phyloP scores from a whole-genome alignment of 1,139 yeast genomes.

The Zygotorulaspora mrakii region DNA sequence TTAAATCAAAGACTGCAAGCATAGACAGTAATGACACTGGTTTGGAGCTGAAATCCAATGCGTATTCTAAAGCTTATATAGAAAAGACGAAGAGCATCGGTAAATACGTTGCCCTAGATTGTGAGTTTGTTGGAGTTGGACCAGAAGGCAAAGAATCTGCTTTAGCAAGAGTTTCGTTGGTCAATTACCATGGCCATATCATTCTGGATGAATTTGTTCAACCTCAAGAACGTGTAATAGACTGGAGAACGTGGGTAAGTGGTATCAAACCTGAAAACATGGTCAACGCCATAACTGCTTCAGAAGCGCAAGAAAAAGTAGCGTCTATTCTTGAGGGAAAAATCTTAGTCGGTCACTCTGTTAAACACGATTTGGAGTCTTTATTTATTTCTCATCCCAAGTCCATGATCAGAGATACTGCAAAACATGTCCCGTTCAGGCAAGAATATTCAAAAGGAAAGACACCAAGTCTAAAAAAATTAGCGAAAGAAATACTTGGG shows the following conservation, averaged over 20 bases:
- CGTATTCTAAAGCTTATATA: conserved; percentile 12
- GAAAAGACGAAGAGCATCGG: conserved; percentile 48
- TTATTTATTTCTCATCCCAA: conserved; percentile 67
- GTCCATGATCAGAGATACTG: conserved; percentile 66
- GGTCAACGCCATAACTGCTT: conserved; percentile 60
- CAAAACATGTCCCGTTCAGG: conserved; percentile 57
- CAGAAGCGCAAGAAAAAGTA: conserved; percentile 60
- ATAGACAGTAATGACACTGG: conserved; percentile 6
- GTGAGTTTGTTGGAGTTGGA: conserved; percentile 94
- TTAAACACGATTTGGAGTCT: conserved; percentile 71
- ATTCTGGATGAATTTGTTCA: conserved; percentile 69
- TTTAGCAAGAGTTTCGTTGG: conserved; percentile 82
- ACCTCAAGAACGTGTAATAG: conserved; percentile 74
- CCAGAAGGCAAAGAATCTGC: conserved; percentile 64
- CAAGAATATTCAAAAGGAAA: conserved; percentile 54
- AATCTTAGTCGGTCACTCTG: conserved; percentile 80
- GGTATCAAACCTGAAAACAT: conserved; percentile 73
- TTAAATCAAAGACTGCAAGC: conserved; percentile 13
- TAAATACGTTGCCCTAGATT: conserved; percentile 76
- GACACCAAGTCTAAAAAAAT: conserved; percentile 67
- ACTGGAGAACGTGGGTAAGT: conserved; percentile 94
- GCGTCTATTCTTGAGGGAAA: conserved; percentile 47
- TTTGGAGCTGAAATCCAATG: background rate
- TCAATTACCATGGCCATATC: conserved; percentile 72
- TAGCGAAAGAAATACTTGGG: conserved; percentile 55